These are phyloP conservation scores for Pontederia paniculata DNA, from an alignment of 176 grass and related monocot genomes.

Conservation along the genomic window DNA sequence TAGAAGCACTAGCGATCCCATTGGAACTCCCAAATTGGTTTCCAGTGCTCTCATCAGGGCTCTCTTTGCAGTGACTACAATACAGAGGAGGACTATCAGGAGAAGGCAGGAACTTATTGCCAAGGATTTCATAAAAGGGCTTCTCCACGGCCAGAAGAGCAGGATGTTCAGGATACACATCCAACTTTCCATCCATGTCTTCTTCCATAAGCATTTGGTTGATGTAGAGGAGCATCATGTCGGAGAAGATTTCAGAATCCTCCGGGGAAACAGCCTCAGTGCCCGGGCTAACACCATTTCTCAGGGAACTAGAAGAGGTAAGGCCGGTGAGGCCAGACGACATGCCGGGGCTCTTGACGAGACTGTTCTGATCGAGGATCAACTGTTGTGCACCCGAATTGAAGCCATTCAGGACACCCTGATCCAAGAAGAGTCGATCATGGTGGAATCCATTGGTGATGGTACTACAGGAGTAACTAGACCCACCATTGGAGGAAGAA, in stretches of 20 bases:
- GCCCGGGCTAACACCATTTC: not conserved
- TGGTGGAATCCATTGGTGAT: not conserved
- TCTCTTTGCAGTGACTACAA: too few relatives aligned
- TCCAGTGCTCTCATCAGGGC: not conserved
- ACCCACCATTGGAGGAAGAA: too few relatives aligned
- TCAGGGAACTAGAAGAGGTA: not conserved
- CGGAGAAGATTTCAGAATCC: slow-evolving; percentile 4
- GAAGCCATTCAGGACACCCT: not conserved
- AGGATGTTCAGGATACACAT: slow-evolving; percentile 1
- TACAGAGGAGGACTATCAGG: not conserved
- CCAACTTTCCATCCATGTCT: slow-evolving; percentile 7
- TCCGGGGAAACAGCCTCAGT: not conserved
- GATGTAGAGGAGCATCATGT: slow-evolving; percentile 2
- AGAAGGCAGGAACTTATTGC: not conserved
- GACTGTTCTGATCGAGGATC: not conserved
- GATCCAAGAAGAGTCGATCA: not conserved
- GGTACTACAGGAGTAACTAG: too few relatives aligned
- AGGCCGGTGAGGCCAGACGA: not conserved
- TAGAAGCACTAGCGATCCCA: not conserved
- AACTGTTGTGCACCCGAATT: too few relatives aligned
- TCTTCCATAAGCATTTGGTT: slow-evolving; percentile 12
- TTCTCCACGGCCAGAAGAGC: slow-evolving; percentile 8
- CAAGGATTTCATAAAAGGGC: slow-evolving; percentile 8
- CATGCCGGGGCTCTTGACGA: not conserved
- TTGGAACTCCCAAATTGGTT: not conserved